These are phyloP conservation scores for Aspergillus novoparasiticus DNA, from an alignment of 2,329 filamentous ascomycete genomes.

Conservation along the genomic window DNA sequence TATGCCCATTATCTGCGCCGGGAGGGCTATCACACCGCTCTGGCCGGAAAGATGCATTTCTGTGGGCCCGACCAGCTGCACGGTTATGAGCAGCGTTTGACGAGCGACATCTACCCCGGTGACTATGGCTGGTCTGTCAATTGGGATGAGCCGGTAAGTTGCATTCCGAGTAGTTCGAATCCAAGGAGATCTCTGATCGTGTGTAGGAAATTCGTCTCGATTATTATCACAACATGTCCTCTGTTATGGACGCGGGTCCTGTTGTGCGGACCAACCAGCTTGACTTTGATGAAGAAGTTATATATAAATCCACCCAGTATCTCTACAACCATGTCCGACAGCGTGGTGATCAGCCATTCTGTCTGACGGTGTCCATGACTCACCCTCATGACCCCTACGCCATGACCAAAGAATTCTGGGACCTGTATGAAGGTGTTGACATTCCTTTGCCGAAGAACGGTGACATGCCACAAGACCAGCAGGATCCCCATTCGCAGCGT, in stretches of 20 bases:
- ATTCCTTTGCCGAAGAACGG: conserved; percentile 76
- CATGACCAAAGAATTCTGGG: conserved; percentile 92
- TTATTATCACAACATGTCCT: conserved; percentile 96
- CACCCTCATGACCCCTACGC: conserved; percentile 95
- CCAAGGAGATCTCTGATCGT: not conserved
- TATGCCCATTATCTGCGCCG: conserved; percentile 89
- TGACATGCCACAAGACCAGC: conserved; percentile 75
- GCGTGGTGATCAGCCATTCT: conserved; percentile 76
- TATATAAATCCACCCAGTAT: conserved; percentile 88
- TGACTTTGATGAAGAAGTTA: conserved; percentile 94
- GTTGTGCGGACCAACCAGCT: conserved; percentile 93
- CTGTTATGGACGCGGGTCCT: conserved; percentile 83
- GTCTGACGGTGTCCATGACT: conserved; percentile 87
- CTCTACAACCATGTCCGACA: conserved; percentile 88
- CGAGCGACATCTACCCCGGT: conserved; percentile 92
- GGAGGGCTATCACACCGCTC: conserved; percentile 83
- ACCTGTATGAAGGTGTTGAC: conserved; percentile 84
- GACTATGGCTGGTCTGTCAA: conserved; percentile 95
- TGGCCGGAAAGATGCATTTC: conserved; percentile 98
- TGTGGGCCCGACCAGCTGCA: conserved; percentile 87
- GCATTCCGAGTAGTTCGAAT: not conserved
- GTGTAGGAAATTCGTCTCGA: conserved; percentile 65
- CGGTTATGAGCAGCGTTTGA: conserved; percentile 88
- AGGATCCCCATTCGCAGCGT: conserved; percentile 84
- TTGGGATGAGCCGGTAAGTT: conserved; percentile 78